Evolutionary conservation across 2,329 filamentous ascomycete genomes (phyloP), one percentile per base, ranked within the genome.

Genomic region (Arthrobotrys musiformis): DNA sequence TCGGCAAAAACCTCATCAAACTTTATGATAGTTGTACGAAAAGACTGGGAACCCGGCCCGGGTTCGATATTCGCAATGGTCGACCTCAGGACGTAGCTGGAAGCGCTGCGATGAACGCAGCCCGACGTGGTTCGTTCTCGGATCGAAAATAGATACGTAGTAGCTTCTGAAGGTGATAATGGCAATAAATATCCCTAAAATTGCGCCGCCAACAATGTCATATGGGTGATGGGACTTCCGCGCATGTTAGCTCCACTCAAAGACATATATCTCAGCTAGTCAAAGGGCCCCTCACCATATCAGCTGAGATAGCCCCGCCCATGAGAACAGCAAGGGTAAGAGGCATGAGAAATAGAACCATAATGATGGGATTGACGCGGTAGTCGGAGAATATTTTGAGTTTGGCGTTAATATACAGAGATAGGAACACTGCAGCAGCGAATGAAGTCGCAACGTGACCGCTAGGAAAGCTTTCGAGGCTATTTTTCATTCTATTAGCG

Each of bases 391-490:
- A 70, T 7, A 76, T 40, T 61, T 76, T 76, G 22, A 76, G 58
- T 37, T 61, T 76, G 9, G 72, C 72, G 37, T 76, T 76, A 24
- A 76, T 61, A 17, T 60, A 76, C 3, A 76, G 58, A 2, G 72
- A 76, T 2, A 76, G 50, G 19, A 63, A 76, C n/a, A 76, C 64
- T 1, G 35, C 72, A 6, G 72, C 64, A 5, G 72, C 72, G 22
- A 58, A 76, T 6, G 72, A 69, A 28, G 72, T 76, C 11, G 72
- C 72, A n/a, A 76, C 72, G 22, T 76, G 72, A 7, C 72, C 72
- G 22, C 72, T 76, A 4, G 72, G 72, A 24, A 76, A 76, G 40
- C 72, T 76, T 37, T 76, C 72, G 3, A 70, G 64, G 13, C 72
- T 76, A 54, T 24, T 6, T 1, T 7, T 6, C n/a, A n/a, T n/a